Evolutionary conservation across 768 basidiomycete species (phyloP).

Genomic region (Mycena alexandri): DNA sequence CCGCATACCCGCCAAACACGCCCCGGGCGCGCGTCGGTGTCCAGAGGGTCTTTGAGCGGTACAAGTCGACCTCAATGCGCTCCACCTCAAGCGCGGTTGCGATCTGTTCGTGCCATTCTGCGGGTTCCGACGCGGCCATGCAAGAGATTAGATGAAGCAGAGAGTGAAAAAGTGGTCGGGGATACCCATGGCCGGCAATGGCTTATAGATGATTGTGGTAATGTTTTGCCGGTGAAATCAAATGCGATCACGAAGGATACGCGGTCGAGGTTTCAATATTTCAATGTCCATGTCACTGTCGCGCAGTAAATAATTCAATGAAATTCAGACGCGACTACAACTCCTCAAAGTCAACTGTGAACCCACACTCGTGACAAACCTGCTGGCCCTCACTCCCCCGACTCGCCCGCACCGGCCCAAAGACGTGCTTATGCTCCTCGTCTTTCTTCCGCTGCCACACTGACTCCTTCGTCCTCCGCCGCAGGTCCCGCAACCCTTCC

Average conservation of each 20-base stretch:
- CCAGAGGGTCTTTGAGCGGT: constrained; percentile 81
- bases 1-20: constrained; percentile 79
- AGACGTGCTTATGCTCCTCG: constrained; percentile 89
- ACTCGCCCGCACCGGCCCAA: constrained; percentile 69
- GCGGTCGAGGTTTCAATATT: not conserved
- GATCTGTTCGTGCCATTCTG: constrained; percentile 62
- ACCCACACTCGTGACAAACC: constrained; percentile 91
- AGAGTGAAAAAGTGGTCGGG: no score
- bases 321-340: constrained; percentile 53
- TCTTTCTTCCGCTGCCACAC: constrained; percentile 91
- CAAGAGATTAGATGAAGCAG: not conserved
- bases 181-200: not conserved
- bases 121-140: constrained; percentile 18
- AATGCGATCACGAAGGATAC: not conserved
- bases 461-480: constrained; percentile 88
- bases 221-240: no score
- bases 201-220: not conserved
- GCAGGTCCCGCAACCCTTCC: constrained; percentile 85
- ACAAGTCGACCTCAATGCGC: constrained; percentile 80
- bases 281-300: no score
- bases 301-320: no score
- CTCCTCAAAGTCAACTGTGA: constrained; percentile 90
- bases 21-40: constrained; percentile 73
- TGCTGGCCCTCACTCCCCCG: constrained; percentile 73
- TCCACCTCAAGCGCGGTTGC: constrained; percentile 84